Conservation (phyloP, 257 asterid species). For the Knoxia roxburghii region DNA sequence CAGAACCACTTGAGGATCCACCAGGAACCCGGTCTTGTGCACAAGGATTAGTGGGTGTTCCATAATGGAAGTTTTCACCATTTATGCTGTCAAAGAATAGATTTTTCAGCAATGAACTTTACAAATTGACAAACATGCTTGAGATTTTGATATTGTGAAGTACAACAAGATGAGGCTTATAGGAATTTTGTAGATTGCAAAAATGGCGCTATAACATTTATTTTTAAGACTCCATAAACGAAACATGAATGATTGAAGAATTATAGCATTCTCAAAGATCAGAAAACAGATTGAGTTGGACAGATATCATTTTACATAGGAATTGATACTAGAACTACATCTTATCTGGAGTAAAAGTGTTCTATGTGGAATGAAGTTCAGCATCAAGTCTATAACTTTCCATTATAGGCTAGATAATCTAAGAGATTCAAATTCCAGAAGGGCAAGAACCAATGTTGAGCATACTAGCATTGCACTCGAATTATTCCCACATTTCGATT, state of each 20-base stretch:
- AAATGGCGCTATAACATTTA: neutral
- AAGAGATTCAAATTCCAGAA: neutral
- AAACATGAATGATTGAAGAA: neutral
- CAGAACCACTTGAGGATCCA: slow-evolving; percentile 97
- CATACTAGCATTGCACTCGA: neutral
- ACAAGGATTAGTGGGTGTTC: slow-evolving; percentile 79
- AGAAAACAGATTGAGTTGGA: neutral
- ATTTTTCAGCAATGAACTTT: slow-evolving; percentile 3
- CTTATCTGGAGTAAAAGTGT: no score
- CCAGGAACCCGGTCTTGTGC: slow-evolving; percentile 89
- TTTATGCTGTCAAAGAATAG: slow-evolving; percentile 59
- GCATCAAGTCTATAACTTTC: no score
- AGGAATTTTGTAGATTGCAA: neutral
- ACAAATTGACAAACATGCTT: neutral
- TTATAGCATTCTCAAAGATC: neutral
- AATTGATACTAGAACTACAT: neutral
- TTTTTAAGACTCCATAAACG: neutral
- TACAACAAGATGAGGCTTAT: no score
- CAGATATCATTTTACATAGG: neutral
- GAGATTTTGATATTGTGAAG: slow-evolving; percentile 2
- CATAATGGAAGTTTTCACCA: slow-evolving; percentile 79
- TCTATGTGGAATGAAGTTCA: no score
- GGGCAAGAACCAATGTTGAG: neutral
- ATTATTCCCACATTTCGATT: neutral
- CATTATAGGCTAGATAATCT: no score